A percentile compares a stretch with the other conserved stretches of the same genome.
These are phyloP conservation scores for Calocera cornea DNA, from an alignment of 768 basidiomycete genomes.

Conservation along the genomic window DNA sequence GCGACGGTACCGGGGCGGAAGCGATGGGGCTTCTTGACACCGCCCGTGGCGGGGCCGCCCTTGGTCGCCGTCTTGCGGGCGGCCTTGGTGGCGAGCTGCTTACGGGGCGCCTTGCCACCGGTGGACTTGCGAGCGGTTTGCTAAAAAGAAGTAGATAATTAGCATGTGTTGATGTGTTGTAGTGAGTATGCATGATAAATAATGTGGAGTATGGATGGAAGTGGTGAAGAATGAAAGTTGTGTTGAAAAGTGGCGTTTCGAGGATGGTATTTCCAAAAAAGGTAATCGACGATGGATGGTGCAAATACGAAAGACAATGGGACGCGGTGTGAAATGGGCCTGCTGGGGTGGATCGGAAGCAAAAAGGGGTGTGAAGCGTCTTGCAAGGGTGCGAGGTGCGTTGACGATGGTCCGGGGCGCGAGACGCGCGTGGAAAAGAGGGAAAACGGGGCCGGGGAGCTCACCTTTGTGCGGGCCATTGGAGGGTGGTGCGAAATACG, in stretches of 20 bases:
- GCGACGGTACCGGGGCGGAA: slow-evolving; percentile 70
- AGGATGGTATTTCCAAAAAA: background rate
- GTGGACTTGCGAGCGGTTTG: slow-evolving; percentile 27
- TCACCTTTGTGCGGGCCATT: slow-evolving; percentile 1
- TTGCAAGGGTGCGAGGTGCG: background rate
- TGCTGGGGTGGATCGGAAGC: background rate
- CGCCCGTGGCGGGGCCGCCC: slow-evolving; percentile 33
- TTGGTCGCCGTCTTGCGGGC: slow-evolving; percentile 23
- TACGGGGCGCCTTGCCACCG: slow-evolving; percentile 25
- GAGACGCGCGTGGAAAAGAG: background rate
- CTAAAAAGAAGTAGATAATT: slow-evolving; percentile 11
- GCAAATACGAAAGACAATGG: background rate
- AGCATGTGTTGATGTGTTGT: background rate
- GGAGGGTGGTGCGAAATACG: background rate
- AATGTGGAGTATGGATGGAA: background rate
- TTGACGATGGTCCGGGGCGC: background rate
- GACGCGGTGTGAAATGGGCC: background rate
- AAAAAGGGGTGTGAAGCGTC: background rate
- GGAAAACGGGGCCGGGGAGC: background rate
- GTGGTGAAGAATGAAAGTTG: background rate
- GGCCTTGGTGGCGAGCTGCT: slow-evolving; percentile 29
- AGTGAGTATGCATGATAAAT: background rate
- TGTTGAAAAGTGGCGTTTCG: background rate
- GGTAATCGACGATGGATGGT: background rate
- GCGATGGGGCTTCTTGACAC: slow-evolving; percentile 72